phyloP scores from a whole-genome alignment of 2,329 filamentous ascomycete species.

The Hymenoscyphus infarciens region DNA sequence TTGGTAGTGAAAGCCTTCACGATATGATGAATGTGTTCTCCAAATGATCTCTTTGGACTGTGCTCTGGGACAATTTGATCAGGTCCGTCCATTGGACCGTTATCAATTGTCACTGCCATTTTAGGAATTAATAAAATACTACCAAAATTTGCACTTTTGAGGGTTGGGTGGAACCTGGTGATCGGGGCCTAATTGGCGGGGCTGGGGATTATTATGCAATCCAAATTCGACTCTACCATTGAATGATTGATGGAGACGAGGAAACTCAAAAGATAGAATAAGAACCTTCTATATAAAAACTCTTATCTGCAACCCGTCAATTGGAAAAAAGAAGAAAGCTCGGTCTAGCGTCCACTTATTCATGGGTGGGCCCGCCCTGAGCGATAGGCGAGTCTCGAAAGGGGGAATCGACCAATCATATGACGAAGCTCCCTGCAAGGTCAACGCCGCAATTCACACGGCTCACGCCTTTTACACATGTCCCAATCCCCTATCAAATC shows the following conservation, averaged over 20 bases:
- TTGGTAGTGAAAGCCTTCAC: slow-evolving; percentile 47
- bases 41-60: slow-evolving; percentile 39
- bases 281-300: slow-evolving; percentile 8
- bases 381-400: slow-evolving; percentile 6
- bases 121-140: neutral
- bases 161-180: slow-evolving; percentile 11
- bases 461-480: neutral
- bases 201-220: neutral
- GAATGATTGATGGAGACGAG: slow-evolving; percentile 1
- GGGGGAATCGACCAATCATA: slow-evolving; percentile 7
- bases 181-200: neutral
- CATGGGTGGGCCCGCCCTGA: slow-evolving; percentile 11
- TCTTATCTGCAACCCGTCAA: slow-evolving; percentile 6
- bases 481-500: slow-evolving; percentile 6
- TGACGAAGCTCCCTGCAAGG: neutral
- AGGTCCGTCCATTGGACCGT: slow-evolving; percentile 34
- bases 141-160: slow-evolving; percentile 9
- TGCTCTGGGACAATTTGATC: slow-evolving; percentile 44
- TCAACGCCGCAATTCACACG: neutral
- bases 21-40: slow-evolving; percentile 40
- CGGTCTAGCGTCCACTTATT: neutral
- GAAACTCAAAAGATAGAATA: neutral
- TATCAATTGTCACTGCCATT: slow-evolving; percentile 30
- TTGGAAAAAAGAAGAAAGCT: neutral
- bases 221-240: neutral